phyloP scores from a whole-genome alignment of 257 asterid species.

The Ilex aquifolium region DNA sequence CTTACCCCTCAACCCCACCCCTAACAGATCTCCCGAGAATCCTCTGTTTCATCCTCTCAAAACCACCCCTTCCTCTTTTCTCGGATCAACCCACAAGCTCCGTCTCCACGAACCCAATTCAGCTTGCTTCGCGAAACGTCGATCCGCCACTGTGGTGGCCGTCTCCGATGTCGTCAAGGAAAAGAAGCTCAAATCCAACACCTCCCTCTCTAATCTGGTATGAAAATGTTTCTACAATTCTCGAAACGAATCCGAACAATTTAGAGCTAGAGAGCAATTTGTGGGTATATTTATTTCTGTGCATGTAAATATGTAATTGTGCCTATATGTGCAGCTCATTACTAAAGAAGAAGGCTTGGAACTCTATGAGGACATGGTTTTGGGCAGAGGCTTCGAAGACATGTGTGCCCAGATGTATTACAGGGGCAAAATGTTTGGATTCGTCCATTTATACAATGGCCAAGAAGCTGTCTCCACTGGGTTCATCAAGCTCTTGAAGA shows the following conservation, averaged over 20 bases:
- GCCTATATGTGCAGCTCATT: slow-evolving; percentile 41
- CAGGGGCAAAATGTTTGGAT: slow-evolving; percentile 98
- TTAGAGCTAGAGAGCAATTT: no score
- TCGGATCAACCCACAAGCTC: slow-evolving; percentile 42
- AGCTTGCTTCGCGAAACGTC: slow-evolving; percentile 23
- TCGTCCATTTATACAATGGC: slow-evolving; percentile 91
- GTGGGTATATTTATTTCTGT: no score
- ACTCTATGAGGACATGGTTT: slow-evolving; percentile 79
- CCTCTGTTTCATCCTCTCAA: slow-evolving; percentile 28
- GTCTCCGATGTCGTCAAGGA: slow-evolving; percentile 78
- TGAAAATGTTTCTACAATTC: background rate
- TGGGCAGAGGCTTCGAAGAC: slow-evolving; percentile 91
- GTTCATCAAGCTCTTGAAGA: slow-evolving; percentile 81
- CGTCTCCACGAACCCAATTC: slow-evolving; percentile 21
- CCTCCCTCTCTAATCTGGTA: slow-evolving; percentile 51
- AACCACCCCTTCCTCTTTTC: slow-evolving; percentile 26
- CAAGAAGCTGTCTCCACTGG: slow-evolving; percentile 99
- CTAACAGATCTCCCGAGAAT: slow-evolving; percentile 56
- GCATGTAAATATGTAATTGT: background rate
- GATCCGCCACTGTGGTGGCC: slow-evolving; percentile 46
- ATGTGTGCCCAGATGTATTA: slow-evolving; percentile 99
- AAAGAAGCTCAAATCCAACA: slow-evolving; percentile 49
- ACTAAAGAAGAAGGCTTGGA: slow-evolving; percentile 84
- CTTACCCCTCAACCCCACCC: slow-evolving; percentile 28
- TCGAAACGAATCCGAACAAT: no score